These are phyloP conservation scores for Xylaria longipes DNA, from an alignment of 495 filamentous ascomycete genomes.

Conservation along the genomic window DNA sequence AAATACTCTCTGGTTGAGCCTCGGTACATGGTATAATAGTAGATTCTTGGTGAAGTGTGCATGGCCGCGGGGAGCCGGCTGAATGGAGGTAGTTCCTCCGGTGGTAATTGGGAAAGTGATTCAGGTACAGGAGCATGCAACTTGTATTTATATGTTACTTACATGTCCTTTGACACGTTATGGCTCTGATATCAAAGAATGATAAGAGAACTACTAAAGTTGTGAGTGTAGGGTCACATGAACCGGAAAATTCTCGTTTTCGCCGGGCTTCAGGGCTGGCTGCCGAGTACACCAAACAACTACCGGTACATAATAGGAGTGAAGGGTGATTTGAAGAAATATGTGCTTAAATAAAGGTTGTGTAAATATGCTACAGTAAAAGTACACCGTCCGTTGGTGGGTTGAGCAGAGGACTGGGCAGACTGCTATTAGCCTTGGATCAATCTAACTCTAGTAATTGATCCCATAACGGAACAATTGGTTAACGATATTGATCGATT, in stretches of 20 bases:
- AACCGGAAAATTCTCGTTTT: background rate
- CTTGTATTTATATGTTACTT: background rate
- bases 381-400: background rate
- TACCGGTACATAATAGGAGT: background rate
- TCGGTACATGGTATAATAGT: constrained; percentile 6
- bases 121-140: background rate
- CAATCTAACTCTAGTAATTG: background rate
- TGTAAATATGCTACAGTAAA: background rate
- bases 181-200: background rate
- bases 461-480: background rate
- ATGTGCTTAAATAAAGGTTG: background rate
- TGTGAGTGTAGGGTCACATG: background rate
- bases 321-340: background rate
- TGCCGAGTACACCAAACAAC: background rate
- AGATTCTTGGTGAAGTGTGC: background rate
- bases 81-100: constrained; percentile 15
- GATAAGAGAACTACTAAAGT: background rate
- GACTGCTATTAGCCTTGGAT: background rate
- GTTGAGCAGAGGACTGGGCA: constrained; percentile 2
- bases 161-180: background rate
- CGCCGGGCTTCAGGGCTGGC: background rate
- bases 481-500: background rate
- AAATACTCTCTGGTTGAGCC: background rate
- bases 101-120: background rate
- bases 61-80: background rate